Evolutionary conservation across 345 rosid genomes (phyloP).

Genomic region (Raphanus raphanistrum): DNA sequence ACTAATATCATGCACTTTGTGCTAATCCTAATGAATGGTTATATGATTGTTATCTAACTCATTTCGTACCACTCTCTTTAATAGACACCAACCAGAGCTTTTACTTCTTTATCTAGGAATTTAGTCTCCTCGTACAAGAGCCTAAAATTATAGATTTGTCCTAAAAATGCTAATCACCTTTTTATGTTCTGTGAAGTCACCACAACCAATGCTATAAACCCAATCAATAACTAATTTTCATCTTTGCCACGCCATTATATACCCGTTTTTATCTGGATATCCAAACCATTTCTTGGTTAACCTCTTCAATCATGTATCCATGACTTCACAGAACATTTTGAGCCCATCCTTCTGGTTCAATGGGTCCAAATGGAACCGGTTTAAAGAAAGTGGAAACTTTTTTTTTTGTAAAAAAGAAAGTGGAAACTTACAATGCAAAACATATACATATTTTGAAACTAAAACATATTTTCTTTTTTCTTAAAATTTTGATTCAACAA

Average conservation of each 20-base stretch:
- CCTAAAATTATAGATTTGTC: too few species aligned
- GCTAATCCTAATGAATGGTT: too few species aligned
- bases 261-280: constrained; percentile 22
- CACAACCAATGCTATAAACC: constrained; percentile 16
- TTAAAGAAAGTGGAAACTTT: background rate
- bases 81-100: too few species aligned
- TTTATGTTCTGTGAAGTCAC: background rate
- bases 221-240: constrained; percentile 6
- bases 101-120: too few species aligned
- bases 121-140: too few species aligned
- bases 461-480: too few species aligned
- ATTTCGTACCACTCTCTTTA: too few species aligned
- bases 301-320: constrained; percentile 53
- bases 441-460: too few species aligned
- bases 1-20: too few species aligned
- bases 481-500: background rate
- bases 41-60: too few species aligned
- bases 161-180: too few species aligned
- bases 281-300: constrained; percentile 64
- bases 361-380: background rate
- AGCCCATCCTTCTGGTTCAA: constrained; percentile 68
- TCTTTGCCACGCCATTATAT: constrained; percentile 64
- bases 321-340: constrained; percentile 60
- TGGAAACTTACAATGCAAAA: background rate
- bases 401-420: too few species aligned